A percentile compares a stretch with the other conserved stretches of the same genome.
These are phyloP conservation scores for Sugiyamaella lignohabitans DNA, from an alignment of 805 yeast genomes.

Conservation along the genomic window DNA sequence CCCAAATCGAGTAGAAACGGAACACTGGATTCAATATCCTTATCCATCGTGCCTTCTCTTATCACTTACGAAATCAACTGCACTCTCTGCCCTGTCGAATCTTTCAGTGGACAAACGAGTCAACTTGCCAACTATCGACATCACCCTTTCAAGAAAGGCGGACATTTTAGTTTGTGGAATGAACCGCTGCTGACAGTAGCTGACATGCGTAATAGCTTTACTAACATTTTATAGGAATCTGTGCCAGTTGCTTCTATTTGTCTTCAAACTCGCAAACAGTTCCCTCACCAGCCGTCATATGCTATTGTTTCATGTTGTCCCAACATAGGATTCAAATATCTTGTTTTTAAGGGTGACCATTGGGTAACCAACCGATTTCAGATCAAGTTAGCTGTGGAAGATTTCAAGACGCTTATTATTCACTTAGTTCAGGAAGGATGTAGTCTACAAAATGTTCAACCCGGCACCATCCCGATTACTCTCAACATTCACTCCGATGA, in stretches of 20 bases:
- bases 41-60: conserved; percentile 1
- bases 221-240: background rate
- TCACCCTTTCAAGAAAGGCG: conserved; percentile 1
- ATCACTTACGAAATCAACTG: background rate
- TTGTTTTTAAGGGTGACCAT: background rate
- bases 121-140: background rate
- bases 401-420: background rate
- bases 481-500: background rate
- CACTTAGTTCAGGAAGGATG: background rate
- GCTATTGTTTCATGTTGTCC: conserved; percentile 10
- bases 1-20: background rate
- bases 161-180: conserved; percentile 1
- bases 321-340: conserved; percentile 9
- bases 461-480: background rate
- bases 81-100: background rate
- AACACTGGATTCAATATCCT: conserved; percentile 4
- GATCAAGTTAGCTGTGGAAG: background rate
- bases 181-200: background rate
- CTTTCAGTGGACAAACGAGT: background rate
- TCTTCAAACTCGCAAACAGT: background rate
- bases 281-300: background rate
- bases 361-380: conserved; percentile 2
- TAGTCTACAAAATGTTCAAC: background rate
- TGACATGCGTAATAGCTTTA: too few species aligned
- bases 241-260: conserved; percentile 2